phyloP scores from a whole-genome alignment of 1,284 basidiomycete genomes.

The Ceratobasidium sp. region DNA sequence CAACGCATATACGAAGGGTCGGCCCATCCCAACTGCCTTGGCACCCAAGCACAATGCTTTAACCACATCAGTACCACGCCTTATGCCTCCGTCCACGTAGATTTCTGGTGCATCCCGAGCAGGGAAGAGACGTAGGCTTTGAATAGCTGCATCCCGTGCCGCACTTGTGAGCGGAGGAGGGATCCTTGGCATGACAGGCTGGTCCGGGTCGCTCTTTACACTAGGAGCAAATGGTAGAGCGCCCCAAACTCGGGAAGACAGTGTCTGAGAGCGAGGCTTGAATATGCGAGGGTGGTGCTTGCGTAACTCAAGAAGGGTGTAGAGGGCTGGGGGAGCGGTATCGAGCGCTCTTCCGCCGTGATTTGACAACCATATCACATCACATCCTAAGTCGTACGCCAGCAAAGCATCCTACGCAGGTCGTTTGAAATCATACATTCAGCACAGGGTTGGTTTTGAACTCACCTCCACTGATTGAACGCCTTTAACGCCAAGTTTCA shows the following conservation, averaged over 20 bases:
- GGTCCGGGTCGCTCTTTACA: conserved; percentile 44
- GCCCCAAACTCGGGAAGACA: conserved; percentile 68
- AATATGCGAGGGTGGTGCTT: conserved; percentile 59
- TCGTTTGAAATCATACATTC: neutral
- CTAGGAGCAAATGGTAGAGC: conserved; percentile 62
- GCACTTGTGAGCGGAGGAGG: conserved; percentile 22
- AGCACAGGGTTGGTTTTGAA: neutral
- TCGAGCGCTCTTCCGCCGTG: conserved; percentile 93
- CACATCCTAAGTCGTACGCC: conserved; percentile 86
- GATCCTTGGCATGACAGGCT: conserved; percentile 47
- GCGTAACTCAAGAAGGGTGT: conserved; percentile 82
- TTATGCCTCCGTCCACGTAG: conserved; percentile 93
- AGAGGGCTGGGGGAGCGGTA: conserved; percentile 90
- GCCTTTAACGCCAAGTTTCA: conserved; percentile 94
- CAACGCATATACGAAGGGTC: conserved; percentile 89
- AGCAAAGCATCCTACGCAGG: conserved; percentile 89
- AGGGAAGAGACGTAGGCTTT: conserved; percentile 69
- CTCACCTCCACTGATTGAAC: conserved; percentile 69
- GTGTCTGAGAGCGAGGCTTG: conserved; percentile 51
- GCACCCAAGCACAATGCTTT: conserved; percentile 95
- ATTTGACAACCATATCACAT: conserved; percentile 91
- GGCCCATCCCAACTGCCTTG: conserved; percentile 83
- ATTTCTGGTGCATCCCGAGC: conserved; percentile 78
- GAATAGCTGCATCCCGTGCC: conserved; percentile 51
- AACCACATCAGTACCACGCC: conserved; percentile 91